Evolutionary conservation across 1,284 basidiomycete species (phyloP).

Genomic region (Cystobasidium pallidum): DNA sequence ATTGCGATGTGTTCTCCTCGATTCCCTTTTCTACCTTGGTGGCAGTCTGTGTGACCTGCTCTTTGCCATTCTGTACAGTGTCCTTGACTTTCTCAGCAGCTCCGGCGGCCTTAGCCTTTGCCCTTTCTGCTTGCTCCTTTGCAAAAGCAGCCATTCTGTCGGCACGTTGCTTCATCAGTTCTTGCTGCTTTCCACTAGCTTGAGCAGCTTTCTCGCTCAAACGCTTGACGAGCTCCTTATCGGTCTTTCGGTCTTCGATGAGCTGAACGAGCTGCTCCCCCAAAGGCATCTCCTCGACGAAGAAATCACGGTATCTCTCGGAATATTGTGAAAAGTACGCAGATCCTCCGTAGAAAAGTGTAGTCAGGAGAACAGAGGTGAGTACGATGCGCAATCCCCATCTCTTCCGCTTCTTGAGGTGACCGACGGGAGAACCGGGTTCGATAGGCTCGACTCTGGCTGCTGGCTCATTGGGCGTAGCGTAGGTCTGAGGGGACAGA

Average conservation of each 20-base stretch:
- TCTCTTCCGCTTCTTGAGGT: conserved; percentile 32
- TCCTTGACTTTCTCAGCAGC: conserved; percentile 32
- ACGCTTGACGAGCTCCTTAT: conserved; percentile 57
- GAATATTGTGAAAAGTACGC: conserved; percentile 73
- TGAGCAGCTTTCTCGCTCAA: conserved; percentile 53
- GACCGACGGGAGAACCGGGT: conserved; percentile 31
- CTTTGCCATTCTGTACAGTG: conserved; percentile 28
- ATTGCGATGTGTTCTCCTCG: conserved; percentile 55
- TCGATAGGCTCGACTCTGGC: conserved; percentile 24
- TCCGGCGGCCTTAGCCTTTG: conserved; percentile 51
- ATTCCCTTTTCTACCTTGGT: conserved; percentile 53
- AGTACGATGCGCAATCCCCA: conserved; percentile 55
- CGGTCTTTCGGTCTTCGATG: conserved; percentile 70
- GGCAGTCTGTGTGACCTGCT: conserved; percentile 37
- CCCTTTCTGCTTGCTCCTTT: conserved; percentile 52
- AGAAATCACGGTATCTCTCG: conserved; percentile 75
- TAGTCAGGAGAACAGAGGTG: conserved; percentile 56
- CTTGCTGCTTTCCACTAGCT: conserved; percentile 50
- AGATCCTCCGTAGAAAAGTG: conserved; percentile 73
- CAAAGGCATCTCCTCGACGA: conserved; percentile 73
- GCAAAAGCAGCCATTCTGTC: conserved; percentile 57
- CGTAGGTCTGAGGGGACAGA: conserved; percentile 12
- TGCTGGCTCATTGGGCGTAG: conserved; percentile 13
- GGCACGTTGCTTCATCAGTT: conserved; percentile 60
- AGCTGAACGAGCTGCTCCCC: conserved; percentile 77